Evolutionary conservation across 345 rosid species (phyloP).

Genomic region (Eucalyptus pauciflora): DNA sequence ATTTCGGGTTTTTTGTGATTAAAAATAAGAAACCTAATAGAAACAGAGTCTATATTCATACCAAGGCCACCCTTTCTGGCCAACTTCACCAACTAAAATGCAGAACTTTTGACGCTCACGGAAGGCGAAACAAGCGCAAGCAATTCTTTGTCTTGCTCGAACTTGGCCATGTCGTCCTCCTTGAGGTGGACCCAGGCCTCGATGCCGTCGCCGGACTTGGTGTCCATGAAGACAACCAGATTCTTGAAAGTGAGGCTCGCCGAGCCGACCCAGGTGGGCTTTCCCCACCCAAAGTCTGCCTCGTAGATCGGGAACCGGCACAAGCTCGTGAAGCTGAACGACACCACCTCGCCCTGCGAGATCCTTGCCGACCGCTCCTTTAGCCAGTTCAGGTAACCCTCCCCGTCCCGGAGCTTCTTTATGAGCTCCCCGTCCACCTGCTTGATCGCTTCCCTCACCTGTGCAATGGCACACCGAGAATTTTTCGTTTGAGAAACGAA

Average conservation of each 20-base stretch:
- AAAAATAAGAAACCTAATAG: background rate
- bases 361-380: background rate
- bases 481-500: background rate
- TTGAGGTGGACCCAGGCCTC: slow-evolving; percentile 3
- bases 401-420: background rate
- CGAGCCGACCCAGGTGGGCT: background rate
- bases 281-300: slow-evolving; percentile 38
- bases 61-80: background rate
- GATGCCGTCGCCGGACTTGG: slow-evolving; percentile 7
- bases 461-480: background rate
- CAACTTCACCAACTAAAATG: background rate
- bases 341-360: slow-evolving; percentile 1
- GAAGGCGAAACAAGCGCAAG: background rate
- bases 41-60: background rate
- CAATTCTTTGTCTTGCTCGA: background rate
- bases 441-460: background rate
- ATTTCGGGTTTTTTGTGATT: background rate
- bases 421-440: background rate
- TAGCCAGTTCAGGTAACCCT: background rate
- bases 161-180: background rate
- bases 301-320: slow-evolving; percentile 27
- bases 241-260: slow-evolving; percentile 1
- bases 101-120: background rate
- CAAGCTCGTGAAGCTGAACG: slow-evolving; percentile 17
- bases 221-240: slow-evolving; percentile 19